Evolutionary conservation across 2,329 filamentous ascomycete genomes (phyloP), one percentile per base, ranked within the genome.

Genomic region (Talaromyces sp.): DNA sequence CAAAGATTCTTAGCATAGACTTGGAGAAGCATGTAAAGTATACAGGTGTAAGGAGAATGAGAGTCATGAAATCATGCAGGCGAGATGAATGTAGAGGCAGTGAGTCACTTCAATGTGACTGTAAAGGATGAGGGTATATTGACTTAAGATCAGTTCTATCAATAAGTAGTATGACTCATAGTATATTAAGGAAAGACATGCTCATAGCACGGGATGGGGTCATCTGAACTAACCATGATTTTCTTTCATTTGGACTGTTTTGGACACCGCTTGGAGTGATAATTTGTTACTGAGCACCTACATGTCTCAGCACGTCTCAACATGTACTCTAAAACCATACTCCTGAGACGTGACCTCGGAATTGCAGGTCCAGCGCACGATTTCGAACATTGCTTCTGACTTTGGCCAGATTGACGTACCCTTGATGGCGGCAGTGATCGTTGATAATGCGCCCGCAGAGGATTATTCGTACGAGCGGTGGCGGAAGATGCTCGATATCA

Each of bases 381-480:
- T 72, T 67, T 65, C 66, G n/a, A 64, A 69, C 31, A 70, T 75
- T 34, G 68, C 69, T 8, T 57, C 65, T 14, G 72, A 76, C 40
- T 73, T 75, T 56, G 72, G 76, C 3, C 67, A 71, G 47, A 68
- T 79, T 14, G 76, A 78, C 61, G 70, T 77, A 7, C 68, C 78
- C 10, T 73, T 78, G 18, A 77, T 76, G 0, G 75, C 76, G 28
- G 76, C 77, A 0, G 76, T 76, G 0, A 76, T 78, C 31, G 72
- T 75, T 14, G 72, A 71, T 30, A 73, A 76, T 59, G 69, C 68
- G 28, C 69, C 71, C 47, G 70, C 69, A 33, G 73, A 76, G 63
- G 69, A 73, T 42, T 75, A 74, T 51, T 65, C 68, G 5, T 75
- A 68, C 64, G 68, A 72, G 23, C 65, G 68, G 5, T 76, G 72